Percentiles rank a stretch among this genome's conserved stretches.
Evolutionary conservation across 192 early-diverging fungal species (phyloP).

Genomic region (Pecoramyces ruminantium): DNA sequence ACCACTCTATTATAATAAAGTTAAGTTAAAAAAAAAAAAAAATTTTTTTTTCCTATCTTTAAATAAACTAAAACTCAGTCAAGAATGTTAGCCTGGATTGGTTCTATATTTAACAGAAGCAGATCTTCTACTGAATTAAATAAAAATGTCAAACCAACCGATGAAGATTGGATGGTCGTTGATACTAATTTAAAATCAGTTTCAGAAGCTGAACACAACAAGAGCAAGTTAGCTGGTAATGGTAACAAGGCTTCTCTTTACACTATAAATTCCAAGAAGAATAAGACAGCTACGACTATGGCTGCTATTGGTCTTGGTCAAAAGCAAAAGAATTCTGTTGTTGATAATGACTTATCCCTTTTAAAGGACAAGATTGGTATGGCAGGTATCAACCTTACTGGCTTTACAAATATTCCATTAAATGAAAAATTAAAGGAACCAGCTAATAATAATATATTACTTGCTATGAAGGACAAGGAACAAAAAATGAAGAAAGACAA

Average conservation of each 20-base stretch:
- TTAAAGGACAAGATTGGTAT: background rate
- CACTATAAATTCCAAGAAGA: background rate
- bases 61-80: no score
- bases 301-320: background rate
- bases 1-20: no score
- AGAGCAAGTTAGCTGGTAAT: background rate
- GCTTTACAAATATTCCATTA: background rate
- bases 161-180: background rate
- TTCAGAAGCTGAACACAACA: background rate
- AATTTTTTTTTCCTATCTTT: no score
- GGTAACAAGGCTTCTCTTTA: background rate
- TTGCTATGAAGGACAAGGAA: background rate
- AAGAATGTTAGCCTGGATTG: background rate
- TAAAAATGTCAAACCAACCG: background rate
- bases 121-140: background rate
- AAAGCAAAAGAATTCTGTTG: background rate
- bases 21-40: no score
- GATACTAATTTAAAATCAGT: background rate
- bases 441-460: background rate
- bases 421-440: background rate
- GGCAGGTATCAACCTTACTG: background rate
- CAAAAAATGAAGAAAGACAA: background rate
- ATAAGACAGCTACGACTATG: background rate
- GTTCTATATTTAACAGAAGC: background rate
- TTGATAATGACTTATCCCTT: background rate